These are phyloP conservation scores for Warburgia ugandensis DNA, from an alignment of 164 flowering plant species.

Conservation along the genomic window DNA sequence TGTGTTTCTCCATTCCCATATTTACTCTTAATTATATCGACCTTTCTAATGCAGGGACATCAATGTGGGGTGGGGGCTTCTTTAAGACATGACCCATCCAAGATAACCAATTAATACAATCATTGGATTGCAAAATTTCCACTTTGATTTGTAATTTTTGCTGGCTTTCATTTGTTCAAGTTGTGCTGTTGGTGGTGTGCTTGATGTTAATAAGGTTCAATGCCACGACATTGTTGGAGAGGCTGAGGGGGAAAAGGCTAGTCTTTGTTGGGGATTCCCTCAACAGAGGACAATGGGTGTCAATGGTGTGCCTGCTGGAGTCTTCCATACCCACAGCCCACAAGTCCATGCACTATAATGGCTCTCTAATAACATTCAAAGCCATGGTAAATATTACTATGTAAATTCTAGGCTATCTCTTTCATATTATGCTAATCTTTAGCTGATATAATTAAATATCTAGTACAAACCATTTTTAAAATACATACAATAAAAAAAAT, in stretches of 20 bases:
- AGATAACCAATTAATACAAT: too few species aligned
- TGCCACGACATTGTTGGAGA: conserved; percentile 68
- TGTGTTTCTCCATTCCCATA: too few species aligned
- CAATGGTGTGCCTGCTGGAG: conserved; percentile 75
- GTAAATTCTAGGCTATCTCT: too few species aligned
- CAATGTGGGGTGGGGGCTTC: too few species aligned
- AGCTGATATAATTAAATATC: too few species aligned
- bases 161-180: conserved; percentile 1
- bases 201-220: conserved; percentile 63
- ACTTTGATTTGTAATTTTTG: neutral
- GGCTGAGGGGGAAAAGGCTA: conserved; percentile 68
- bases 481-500: too few species aligned
- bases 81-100: too few species aligned
- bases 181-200: conserved; percentile 16
- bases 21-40: too few species aligned
- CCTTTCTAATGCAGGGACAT: too few species aligned
- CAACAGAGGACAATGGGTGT: conserved; percentile 81
- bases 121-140: too few species aligned
- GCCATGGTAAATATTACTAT: conserved; percentile 49
- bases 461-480: too few species aligned
- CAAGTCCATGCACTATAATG: conserved; percentile 47
- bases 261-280: conserved; percentile 85
- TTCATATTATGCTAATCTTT: too few species aligned
- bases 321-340: conserved; percentile 26
- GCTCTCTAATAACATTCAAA: conserved; percentile 51